Percentiles rank a stretch among this genome's conserved stretches.
phyloP scores from a whole-genome alignment of 306 rosid genomes.

The Cucurbita maxima region DNA sequence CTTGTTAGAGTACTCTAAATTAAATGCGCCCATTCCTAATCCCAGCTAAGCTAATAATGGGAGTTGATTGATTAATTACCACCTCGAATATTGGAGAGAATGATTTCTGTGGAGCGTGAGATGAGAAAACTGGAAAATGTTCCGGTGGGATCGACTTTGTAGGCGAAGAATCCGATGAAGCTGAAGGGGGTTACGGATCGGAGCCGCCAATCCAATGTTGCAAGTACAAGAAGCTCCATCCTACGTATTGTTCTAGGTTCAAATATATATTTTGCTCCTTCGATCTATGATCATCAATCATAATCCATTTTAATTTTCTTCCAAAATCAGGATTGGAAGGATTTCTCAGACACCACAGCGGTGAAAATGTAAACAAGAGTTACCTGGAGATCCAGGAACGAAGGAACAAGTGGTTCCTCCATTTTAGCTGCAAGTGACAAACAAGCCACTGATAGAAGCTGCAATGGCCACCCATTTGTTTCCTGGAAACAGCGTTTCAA shows the following conservation, averaged over 20 bases:
- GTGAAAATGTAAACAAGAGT: not conserved
- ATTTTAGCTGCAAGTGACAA: slow-evolving; percentile 91
- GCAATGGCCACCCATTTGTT: slow-evolving; percentile 79
- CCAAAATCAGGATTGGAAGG: not conserved
- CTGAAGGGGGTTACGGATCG: slow-evolving; percentile 89
- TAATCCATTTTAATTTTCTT: not conserved
- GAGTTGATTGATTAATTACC: slow-evolving; percentile 14
- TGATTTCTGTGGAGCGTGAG: slow-evolving; percentile 67
- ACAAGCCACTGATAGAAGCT: slow-evolving; percentile 81
- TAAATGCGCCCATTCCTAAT: not conserved
- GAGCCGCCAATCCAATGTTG: slow-evolving; percentile 83
- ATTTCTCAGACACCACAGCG: too few relatives aligned
- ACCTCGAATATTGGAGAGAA: slow-evolving; percentile 68
- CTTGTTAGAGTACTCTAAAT: not conserved
- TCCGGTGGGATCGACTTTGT: slow-evolving; percentile 64
- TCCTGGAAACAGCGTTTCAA: slow-evolving; percentile 21
- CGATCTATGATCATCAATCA: slow-evolving; percentile 28
- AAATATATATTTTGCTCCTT: slow-evolving; percentile 69
- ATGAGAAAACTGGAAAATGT: slow-evolving; percentile 42
- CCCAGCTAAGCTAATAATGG: not conserved
- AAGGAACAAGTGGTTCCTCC: slow-evolving; percentile 87
- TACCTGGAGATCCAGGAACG: slow-evolving; percentile 86
- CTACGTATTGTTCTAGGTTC: slow-evolving; percentile 69
- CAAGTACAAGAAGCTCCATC: slow-evolving; percentile 86
- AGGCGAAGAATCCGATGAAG: slow-evolving; percentile 66